Conservation (phyloP, 1,139 yeast species). For the Meyerozyma sp. region DNA sequence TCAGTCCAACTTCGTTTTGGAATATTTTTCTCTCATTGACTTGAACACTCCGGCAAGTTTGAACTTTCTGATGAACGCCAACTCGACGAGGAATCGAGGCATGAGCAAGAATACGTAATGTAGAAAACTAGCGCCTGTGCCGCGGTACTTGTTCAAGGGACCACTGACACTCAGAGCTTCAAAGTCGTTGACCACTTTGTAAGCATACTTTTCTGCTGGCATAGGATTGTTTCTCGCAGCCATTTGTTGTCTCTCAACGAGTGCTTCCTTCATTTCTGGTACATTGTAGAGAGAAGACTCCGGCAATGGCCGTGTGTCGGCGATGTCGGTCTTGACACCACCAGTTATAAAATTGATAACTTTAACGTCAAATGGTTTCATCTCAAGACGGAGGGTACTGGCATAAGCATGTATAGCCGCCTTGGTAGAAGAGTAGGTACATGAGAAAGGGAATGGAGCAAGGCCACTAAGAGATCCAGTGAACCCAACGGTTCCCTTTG, state of each 20-base stretch:
- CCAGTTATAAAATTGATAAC: slow-evolving; percentile 68
- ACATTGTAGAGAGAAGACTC: slow-evolving; percentile 48
- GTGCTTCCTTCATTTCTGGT: slow-evolving; percentile 45
- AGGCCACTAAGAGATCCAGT: slow-evolving; percentile 72
- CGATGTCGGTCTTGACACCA: slow-evolving; percentile 60
- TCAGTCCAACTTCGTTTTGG: slow-evolving; percentile 13
- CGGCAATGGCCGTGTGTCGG: slow-evolving; percentile 50
- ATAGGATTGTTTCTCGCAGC: slow-evolving; percentile 57
- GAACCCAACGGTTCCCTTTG: slow-evolving; percentile 67
- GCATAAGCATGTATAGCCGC: slow-evolving; percentile 77
- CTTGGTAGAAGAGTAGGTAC: slow-evolving; percentile 65
- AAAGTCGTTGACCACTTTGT: slow-evolving; percentile 46
- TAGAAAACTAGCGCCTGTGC: slow-evolving; percentile 41
- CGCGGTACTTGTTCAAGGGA: slow-evolving; percentile 47
- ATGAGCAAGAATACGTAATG: slow-evolving; percentile 25
- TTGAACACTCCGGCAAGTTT: slow-evolving; percentile 29
- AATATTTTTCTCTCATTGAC: slow-evolving; percentile 17
- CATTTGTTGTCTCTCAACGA: slow-evolving; percentile 54
- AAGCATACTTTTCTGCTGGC: slow-evolving; percentile 52
- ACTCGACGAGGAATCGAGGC: slow-evolving; percentile 50
- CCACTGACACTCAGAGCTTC: slow-evolving; percentile 39
- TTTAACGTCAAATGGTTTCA: slow-evolving; percentile 68
- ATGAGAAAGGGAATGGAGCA: slow-evolving; percentile 65
- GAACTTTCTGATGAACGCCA: slow-evolving; percentile 41
- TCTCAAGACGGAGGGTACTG: slow-evolving; percentile 54